Evolutionary conservation across 2,329 filamentous ascomycete genomes (phyloP), one percentile per base, ranked within the genome.

Genomic region (Xylaria multiplex): DNA sequence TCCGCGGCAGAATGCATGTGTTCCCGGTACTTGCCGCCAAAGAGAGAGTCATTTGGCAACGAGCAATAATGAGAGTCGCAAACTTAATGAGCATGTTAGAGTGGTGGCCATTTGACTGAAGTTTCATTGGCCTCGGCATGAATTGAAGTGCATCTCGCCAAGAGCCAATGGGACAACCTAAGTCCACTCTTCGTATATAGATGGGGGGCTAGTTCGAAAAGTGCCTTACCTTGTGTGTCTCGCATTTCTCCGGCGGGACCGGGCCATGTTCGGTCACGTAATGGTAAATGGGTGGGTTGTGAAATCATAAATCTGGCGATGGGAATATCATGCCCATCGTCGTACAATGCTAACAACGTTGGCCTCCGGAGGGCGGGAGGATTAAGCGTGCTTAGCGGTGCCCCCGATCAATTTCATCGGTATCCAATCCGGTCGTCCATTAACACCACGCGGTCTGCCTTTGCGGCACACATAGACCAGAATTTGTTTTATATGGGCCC

Each of bases 391-490:
- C 19, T 48, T 6, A 9, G 43, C 49, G 49, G 55, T 19, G 40
- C 32, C 40, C 27, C 32, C 63, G n/a, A 40, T 14, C n/a, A 43
- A 42, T 64, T 22, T 57, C 2, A 37, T 42, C 30, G 19, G 40
- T 40, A 49, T 32, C 65, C 56, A 61, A 64, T 64, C 65, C 52
- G 1, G 43, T 49, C 35, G 3, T 54, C 8, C 6, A 48, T 48
- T 22, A 14, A 16, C 45, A 53, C 40, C 61, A 67, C 57, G 53
- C 56, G 19, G 24, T 6, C n/a, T 57, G 19, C 32, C 24, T 48
- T 13, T 54, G 30, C 22, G 40, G 37, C 16, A 61, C 53, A 19
- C 37, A 14, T 45, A 7, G 27, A 14, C 30, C 48, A 59, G 43
- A 40, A 16, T 42, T 22, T 55, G 14, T 32, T 45, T 37, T 9